phyloP scores from a whole-genome alignment of 2,329 filamentous ascomycete genomes.

The Elsinoe arachidis region DNA sequence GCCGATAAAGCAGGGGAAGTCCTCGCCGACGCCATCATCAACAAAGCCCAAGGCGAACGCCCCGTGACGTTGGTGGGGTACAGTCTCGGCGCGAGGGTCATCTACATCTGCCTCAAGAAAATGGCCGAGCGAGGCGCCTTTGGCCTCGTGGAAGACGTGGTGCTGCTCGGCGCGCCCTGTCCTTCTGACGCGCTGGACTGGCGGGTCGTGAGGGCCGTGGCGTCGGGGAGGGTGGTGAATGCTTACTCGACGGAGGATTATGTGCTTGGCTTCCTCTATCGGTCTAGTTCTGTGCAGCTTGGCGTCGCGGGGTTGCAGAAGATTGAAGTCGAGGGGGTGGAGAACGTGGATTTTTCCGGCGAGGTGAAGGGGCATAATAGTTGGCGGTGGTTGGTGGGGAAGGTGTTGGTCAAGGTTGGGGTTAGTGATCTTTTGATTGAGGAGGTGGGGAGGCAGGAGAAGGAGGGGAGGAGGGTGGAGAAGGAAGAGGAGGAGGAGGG shows the following conservation, averaged over 20 bases:
- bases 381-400: slow-evolving; percentile 44
- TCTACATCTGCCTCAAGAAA: slow-evolving; percentile 70
- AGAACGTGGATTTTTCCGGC: slow-evolving; percentile 46
- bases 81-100: slow-evolving; percentile 44
- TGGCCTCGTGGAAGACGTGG: slow-evolving; percentile 72
- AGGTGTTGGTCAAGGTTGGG: slow-evolving; percentile 43
- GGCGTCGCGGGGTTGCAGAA: slow-evolving; percentile 77
- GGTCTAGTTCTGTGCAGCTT: slow-evolving; percentile 70
- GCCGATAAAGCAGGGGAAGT: slow-evolving; percentile 33
- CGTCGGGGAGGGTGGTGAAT: slow-evolving; percentile 75
- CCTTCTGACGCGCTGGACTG: slow-evolving; percentile 65
- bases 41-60: slow-evolving; percentile 34
- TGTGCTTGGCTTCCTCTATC: slow-evolving; percentile 78
- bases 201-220: slow-evolving; percentile 67
- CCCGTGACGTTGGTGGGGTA: slow-evolving; percentile 34
- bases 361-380: slow-evolving; percentile 43
- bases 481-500: slow-evolving; percentile 34
- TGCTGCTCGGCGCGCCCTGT: slow-evolving; percentile 72
- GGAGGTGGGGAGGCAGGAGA: slow-evolving; percentile 33
- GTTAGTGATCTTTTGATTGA: slow-evolving; percentile 44
- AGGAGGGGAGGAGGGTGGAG: slow-evolving; percentile 28
- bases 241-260: slow-evolving; percentile 79
- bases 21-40: slow-evolving; percentile 34
- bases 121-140: slow-evolving; percentile 73
- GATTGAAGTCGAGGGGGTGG: slow-evolving; percentile 59